A percentile compares a stretch with the other conserved stretches of the same genome.
Conservation (phyloP, 257 asterid species). For the Penstemon barbatus region DNA sequence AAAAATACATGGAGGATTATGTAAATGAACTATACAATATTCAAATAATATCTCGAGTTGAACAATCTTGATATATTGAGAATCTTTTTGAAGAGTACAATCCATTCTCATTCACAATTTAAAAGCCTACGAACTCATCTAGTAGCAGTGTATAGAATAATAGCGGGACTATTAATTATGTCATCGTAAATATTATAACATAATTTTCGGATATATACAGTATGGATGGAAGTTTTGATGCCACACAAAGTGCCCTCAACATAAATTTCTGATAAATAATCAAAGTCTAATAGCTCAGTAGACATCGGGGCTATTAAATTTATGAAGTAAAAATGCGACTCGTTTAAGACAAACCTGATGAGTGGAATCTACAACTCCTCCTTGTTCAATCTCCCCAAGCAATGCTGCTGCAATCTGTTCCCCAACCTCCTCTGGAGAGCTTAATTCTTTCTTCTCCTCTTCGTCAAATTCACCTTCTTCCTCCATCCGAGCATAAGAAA, state of each 20-base stretch:
- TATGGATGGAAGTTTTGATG: too few species aligned
- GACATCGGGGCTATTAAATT: slow-evolving; percentile 1
- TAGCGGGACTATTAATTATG: too few species aligned
- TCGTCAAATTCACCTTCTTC: slow-evolving; percentile 56
- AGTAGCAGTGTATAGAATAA: too few species aligned
- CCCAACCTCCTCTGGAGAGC: slow-evolving; percentile 71
- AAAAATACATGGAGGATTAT: neutral
- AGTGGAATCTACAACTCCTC: slow-evolving; percentile 96
- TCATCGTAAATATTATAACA: too few species aligned
- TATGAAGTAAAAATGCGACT: neutral
- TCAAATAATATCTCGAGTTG: too few species aligned
- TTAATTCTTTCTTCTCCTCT: slow-evolving; percentile 49
- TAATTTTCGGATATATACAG: too few species aligned
- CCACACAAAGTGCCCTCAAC: neutral
- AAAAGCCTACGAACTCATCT: too few species aligned
- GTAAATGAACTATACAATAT: neutral
- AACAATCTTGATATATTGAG: too few species aligned
- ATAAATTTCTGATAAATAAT: neutral
- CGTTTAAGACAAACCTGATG: slow-evolving; percentile 67
- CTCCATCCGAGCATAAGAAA: slow-evolving; percentile 45
- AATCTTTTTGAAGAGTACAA: too few species aligned
- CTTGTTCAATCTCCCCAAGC: slow-evolving; percentile 76
- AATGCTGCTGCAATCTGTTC: slow-evolving; percentile 61
- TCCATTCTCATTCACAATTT: too few species aligned
- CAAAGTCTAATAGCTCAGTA: neutral